A percentile compares a stretch with the other conserved stretches of the same genome.
phyloP scores from a whole-genome alignment of 2,329 filamentous ascomycete species.

The Aspergillus fischeri region DNA sequence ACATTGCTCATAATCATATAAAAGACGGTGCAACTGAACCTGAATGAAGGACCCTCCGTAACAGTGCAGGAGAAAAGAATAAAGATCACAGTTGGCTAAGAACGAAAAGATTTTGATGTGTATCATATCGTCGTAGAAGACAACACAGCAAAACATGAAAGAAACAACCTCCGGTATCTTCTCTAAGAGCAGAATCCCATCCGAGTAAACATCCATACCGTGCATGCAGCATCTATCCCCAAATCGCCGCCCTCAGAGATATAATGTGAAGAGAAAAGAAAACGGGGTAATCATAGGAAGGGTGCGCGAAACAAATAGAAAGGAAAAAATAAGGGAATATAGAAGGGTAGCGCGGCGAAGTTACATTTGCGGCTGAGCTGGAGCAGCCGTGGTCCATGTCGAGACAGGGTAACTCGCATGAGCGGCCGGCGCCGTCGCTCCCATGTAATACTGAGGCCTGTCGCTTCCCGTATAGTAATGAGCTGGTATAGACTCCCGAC shows the following conservation, averaged over 20 bases:
- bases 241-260: constrained; percentile 19
- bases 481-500: constrained; percentile 34
- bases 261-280: constrained; percentile 3
- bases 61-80: constrained; percentile 10
- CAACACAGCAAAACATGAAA: constrained; percentile 12
- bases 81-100: neutral
- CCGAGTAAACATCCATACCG: constrained; percentile 17
- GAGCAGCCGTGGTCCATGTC: constrained; percentile 36
- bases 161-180: constrained; percentile 18
- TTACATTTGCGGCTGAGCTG: constrained; percentile 38
- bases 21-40: constrained; percentile 7
- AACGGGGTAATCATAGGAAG: constrained; percentile 6
- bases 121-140: constrained; percentile 18
- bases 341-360: neutral
- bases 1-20: constrained; percentile 26
- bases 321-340: constrained; percentile 6
- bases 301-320: constrained; percentile 9
- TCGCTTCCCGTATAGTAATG: constrained; percentile 33
- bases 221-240: constrained; percentile 21
- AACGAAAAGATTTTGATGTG: constrained; percentile 12
- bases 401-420: constrained; percentile 34
- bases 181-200: constrained; percentile 18
- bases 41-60: neutral
- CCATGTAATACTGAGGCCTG: constrained; percentile 33
- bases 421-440: constrained; percentile 21